Evolutionary conservation across 2,329 filamentous ascomycete species (phyloP).

Genomic region (Stagonosporopsis rhizophila): DNA sequence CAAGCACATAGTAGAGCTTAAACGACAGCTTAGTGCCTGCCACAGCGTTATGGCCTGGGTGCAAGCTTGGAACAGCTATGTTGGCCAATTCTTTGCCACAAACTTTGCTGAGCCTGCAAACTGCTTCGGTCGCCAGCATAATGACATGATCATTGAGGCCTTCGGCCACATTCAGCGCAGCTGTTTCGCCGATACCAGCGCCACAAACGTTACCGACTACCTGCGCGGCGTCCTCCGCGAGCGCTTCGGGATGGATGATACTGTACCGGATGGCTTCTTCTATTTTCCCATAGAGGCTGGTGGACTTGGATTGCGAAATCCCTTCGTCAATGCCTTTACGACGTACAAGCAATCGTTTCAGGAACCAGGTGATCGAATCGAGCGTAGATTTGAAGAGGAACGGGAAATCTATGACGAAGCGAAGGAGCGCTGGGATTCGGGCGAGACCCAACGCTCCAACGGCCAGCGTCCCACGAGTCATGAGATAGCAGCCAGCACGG

Average conservation of each 20-base stretch:
- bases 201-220: conserved; percentile 60
- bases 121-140: conserved; percentile 62
- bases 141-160: conserved; percentile 62
- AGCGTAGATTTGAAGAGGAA: conserved; percentile 32
- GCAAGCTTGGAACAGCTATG: conserved; percentile 67
- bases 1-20: conserved; percentile 65
- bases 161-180: conserved; percentile 60
- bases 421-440: conserved; percentile 40
- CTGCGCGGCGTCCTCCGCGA: conserved; percentile 52
- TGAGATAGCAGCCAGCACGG: conserved; percentile 2
- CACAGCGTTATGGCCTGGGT: conserved; percentile 66
- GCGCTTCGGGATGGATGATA: conserved; percentile 47
- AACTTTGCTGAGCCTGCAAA: conserved; percentile 65
- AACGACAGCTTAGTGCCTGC: conserved; percentile 63
- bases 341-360: conserved; percentile 41
- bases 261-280: conserved; percentile 56
- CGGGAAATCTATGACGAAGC: conserved; percentile 47
- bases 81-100: conserved; percentile 63
- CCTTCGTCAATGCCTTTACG: conserved; percentile 54
- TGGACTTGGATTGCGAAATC: conserved; percentile 57
- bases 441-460: conserved; percentile 10
- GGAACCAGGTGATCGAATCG: conserved; percentile 21
- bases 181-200: conserved; percentile 54
- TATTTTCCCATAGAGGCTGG: conserved; percentile 57
- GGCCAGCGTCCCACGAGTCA: conserved; percentile 8